Conservation (phyloP, 164 flowering plant species). For the Chloranthus sessilifolius region DNA sequence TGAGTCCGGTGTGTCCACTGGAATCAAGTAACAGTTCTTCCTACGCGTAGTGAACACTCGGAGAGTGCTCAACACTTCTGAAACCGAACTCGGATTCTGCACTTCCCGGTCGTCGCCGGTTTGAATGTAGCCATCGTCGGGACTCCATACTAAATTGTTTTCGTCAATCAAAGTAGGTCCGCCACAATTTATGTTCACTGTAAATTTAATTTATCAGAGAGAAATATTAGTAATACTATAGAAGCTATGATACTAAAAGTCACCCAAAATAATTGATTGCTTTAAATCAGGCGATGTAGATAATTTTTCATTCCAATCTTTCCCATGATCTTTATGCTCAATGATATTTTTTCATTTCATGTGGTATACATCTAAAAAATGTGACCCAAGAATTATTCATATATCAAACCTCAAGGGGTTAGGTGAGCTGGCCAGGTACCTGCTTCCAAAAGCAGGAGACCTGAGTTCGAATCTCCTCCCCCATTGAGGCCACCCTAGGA, state of each 20-base stretch:
- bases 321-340: too few relatives aligned
- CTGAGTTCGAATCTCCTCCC: too few relatives aligned
- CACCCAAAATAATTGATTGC: too few relatives aligned
- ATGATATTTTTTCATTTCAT: too few relatives aligned
- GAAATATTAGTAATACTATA: not conserved
- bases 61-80: constrained; percentile 24
- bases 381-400: too few relatives aligned
- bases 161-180: constrained; percentile 15
- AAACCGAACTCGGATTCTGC: not conserved
- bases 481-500: too few relatives aligned
- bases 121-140: constrained; percentile 16
- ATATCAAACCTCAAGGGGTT: too few relatives aligned
- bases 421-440: too few relatives aligned
- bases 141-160: constrained; percentile 18
- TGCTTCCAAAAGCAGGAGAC: too few relatives aligned
- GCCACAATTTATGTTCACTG: constrained; percentile 39
- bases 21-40: constrained; percentile 32
- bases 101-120: constrained; percentile 20
- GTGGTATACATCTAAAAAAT: too few relatives aligned
- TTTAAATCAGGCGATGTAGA: too few relatives aligned
- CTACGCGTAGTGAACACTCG: constrained; percentile 26
- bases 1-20: not conserved
- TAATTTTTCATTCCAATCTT: too few relatives aligned
- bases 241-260: not conserved
- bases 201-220: constrained; percentile 1